phyloP scores from a whole-genome alignment of 352 stramenopile genomes.

The Pythium inflatum region DNA sequence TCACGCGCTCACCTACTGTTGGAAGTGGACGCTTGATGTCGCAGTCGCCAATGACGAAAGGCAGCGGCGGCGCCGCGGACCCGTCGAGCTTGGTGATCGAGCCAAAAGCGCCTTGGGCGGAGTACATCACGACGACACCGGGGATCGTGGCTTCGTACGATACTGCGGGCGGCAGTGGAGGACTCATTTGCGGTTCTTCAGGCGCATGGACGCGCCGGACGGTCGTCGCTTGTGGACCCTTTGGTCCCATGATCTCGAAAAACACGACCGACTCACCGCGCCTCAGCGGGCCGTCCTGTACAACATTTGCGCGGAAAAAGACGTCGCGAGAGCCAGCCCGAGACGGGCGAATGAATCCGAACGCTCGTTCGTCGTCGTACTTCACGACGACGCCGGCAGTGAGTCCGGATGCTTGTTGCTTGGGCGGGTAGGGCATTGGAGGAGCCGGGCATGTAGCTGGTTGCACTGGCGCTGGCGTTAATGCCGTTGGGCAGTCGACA shows the following conservation, averaged over 20 bases:
- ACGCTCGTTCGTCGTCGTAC: constrained; percentile 8
- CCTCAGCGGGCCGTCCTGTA: too few species aligned
- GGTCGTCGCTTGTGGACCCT: background rate
- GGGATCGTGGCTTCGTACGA: background rate
- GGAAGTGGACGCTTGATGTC: constrained; percentile 12
- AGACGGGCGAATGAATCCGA: constrained; percentile 7
- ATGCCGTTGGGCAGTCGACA: too few species aligned
- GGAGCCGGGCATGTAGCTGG: too few species aligned
- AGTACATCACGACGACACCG: constrained; percentile 2
- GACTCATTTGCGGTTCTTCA: too few species aligned
- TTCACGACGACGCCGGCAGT: background rate
- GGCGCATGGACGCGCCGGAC: too few species aligned
- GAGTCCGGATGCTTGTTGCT: background rate
- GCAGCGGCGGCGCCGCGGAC: background rate
- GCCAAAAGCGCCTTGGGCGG: background rate
- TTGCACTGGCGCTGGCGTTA: too few species aligned
- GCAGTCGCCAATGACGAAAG: constrained; percentile 2
- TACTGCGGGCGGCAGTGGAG: background rate
- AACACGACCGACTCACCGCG: constrained; percentile 15
- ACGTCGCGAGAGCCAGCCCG: background rate
- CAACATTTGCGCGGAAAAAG: background rate
- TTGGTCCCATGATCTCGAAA: background rate
- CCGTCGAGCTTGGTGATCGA: constrained; percentile 10
- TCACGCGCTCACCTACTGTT: constrained; percentile 6
- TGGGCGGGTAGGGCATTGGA: too few species aligned